These are phyloP conservation scores for Raphanus sativus DNA, from an alignment of 345 rosid species.

Conservation along the genomic window DNA sequence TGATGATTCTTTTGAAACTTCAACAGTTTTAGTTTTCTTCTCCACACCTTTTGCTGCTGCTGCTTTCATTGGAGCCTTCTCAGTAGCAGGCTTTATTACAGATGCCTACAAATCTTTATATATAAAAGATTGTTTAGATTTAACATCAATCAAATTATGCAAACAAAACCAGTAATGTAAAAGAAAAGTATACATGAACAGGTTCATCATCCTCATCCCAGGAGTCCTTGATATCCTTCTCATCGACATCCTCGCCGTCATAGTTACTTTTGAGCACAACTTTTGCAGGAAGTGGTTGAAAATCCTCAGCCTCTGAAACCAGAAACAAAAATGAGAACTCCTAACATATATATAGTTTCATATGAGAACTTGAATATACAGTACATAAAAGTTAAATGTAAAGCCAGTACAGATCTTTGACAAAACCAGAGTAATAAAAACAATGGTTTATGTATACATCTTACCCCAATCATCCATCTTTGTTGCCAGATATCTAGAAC, in stretches of 20 bases:
- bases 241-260: slow-evolving; percentile 95
- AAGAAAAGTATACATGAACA: slow-evolving; percentile 48
- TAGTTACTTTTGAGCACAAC: slow-evolving; percentile 54
- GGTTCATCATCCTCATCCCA: slow-evolving; percentile 98
- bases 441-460: neutral
- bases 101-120: slow-evolving; percentile 43
- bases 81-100: slow-evolving; percentile 47
- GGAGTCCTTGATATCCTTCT: slow-evolving; percentile 80
- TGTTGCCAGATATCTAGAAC: neutral
- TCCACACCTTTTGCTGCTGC: slow-evolving; percentile 43
- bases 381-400: too few species aligned
- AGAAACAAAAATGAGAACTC: slow-evolving; percentile 15
- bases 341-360: too few species aligned
- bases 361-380: neutral
- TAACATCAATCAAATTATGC: neutral
- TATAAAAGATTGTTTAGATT: neutral
- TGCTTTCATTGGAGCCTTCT: slow-evolving; percentile 47
- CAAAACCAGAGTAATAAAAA: neutral
- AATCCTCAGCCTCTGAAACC: slow-evolving; percentile 59
- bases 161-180: neutral
- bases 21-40: slow-evolving; percentile 55
- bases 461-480: neutral
- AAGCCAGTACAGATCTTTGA: neutral
- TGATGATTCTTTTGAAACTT: slow-evolving; percentile 31
- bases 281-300: slow-evolving; percentile 55